Percentiles rank a stretch among this genome's conserved stretches.
phyloP scores from a whole-genome alignment of 441 rosid species.

The Biscutella laevigata region DNA sequence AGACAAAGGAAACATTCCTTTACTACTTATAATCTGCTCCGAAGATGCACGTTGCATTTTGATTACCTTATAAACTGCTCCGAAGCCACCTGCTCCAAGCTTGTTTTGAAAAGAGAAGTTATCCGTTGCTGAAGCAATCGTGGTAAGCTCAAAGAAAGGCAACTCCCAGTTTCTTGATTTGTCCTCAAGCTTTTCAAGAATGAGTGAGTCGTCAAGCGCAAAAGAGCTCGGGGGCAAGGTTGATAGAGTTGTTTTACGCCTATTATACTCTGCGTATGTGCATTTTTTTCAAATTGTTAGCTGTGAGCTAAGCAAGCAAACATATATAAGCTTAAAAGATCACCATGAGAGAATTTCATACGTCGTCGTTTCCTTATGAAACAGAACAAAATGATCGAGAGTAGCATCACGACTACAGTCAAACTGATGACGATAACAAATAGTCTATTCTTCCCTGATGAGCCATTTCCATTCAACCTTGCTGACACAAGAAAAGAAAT shows the following conservation, averaged over 20 bases:
- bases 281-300: slow-evolving; percentile 3
- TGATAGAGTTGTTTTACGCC: not conserved
- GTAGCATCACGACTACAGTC: slow-evolving; percentile 4
- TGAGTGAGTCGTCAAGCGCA: slow-evolving; percentile 22
- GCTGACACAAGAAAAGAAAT: slow-evolving; percentile 18
- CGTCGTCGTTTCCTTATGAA: slow-evolving; percentile 26
- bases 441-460: slow-evolving; percentile 23
- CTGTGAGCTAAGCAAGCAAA: not conserved
- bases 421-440: slow-evolving; percentile 4
- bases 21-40: no score
- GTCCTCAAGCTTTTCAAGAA: slow-evolving; percentile 22
- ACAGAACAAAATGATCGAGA: slow-evolving; percentile 11
- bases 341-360: slow-evolving; percentile 5
- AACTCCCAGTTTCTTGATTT: slow-evolving; percentile 27
- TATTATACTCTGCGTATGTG: slow-evolving; percentile 12
- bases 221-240: slow-evolving; percentile 13
- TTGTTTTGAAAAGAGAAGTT: slow-evolving; percentile 32
- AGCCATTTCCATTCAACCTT: slow-evolving; percentile 19
- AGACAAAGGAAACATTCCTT: not conserved
- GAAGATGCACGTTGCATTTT: no score
- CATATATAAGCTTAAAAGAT: not conserved
- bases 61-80: slow-evolving; percentile 40
- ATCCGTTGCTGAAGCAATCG: slow-evolving; percentile 29
- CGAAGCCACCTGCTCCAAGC: slow-evolving; percentile 52
- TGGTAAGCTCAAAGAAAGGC: slow-evolving; percentile 32